Base-by-base conservation (phyloP, 2,329 filamentous ascomycete species). In the Xylaria sp. region DNA sequence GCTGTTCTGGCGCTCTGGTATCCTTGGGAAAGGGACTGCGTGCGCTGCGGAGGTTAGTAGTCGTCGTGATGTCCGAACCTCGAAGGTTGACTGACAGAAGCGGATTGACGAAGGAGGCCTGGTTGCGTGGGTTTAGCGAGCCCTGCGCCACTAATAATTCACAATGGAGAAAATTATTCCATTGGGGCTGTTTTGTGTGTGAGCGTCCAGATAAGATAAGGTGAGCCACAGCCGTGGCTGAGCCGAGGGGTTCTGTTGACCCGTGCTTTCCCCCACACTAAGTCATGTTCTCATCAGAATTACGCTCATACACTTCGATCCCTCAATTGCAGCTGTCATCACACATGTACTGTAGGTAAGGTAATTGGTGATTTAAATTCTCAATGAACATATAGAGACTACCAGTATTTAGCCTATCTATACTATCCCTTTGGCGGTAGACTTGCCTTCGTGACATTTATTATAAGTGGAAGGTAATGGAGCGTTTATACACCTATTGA, bases 1-100 rank as follows among this genome's bases (percentile, higher is more conserved):
- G 81, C 78, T 82, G 77, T 77, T 79, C 79, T 78, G 79, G 77
- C 78, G 79, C 81, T 82, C 81, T 82, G 81, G 77, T 78, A 79
- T 82, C 79, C 80, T 77, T 79, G 76, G 74, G 78, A 78, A 75
- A 74, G 75, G 75, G 77, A 78, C 81, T 79, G 75, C 78, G 79
- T 79, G 72, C 73, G 72, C 69, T 77, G 74, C 72, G 71, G 71
- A 72, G 68, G 70, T 72, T 72, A 75, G 71, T 75, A 73, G 72
- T 77, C 78, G 81, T 83, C 81, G 79, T 74, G 73, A 72, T 74
- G 71, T 72, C 72, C 72, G 72, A 74, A 73, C 71, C 71, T 73
- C 63, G 33, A 67, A 69, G 63, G 62, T 73, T 73, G 71, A 72
- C 57, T 65, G 68, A 71, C 36, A 54, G 67, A 44, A 66, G 64